These are phyloP conservation scores for Amylocystis lapponica DNA, from an alignment of 768 basidiomycete species.

Conservation along the genomic window DNA sequence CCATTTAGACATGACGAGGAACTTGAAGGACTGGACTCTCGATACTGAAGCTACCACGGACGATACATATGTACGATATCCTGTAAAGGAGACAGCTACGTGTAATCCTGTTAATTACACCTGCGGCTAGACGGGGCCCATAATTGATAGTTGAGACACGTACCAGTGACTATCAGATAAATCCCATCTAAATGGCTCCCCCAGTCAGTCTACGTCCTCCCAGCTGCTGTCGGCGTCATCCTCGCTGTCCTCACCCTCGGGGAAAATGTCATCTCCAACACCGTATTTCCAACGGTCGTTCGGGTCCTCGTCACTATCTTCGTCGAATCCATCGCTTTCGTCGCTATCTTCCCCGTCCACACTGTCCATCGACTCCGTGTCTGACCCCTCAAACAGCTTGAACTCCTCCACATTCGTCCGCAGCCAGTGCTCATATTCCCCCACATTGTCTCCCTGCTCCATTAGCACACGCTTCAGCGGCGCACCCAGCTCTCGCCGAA, in stretches of 20 bases:
- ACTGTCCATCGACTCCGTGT: conserved; percentile 43
- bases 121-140: too few species aligned
- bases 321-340: conserved; percentile 14
- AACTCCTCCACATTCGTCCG: conserved; percentile 40
- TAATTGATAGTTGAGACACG: too few species aligned
- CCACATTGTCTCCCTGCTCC: conserved; percentile 35
- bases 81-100: neutral
- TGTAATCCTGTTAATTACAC: neutral
- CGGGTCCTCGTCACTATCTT: conserved; percentile 20
- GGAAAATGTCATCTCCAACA: conserved; percentile 12
- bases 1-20: conserved; percentile 10
- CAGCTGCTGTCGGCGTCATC: conserved; percentile 14
- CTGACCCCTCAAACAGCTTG: conserved; percentile 48
- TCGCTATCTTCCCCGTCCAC: conserved; percentile 23
- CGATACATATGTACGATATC: too few species aligned
- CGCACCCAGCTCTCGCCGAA: conserved; percentile 34
- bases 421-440: conserved; percentile 47
- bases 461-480: conserved; percentile 44
- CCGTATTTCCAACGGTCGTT: conserved; percentile 17
- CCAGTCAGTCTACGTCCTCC: conserved; percentile 11
- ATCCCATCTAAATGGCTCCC: neutral
- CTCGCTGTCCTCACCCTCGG: conserved; percentile 16
- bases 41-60: too few species aligned
- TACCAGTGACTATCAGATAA: too few species aligned
- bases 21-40: too few species aligned